Evolutionary conservation across 495 filamentous ascomycete genomes (phyloP).

Genomic region (Patellaria atrata): DNA sequence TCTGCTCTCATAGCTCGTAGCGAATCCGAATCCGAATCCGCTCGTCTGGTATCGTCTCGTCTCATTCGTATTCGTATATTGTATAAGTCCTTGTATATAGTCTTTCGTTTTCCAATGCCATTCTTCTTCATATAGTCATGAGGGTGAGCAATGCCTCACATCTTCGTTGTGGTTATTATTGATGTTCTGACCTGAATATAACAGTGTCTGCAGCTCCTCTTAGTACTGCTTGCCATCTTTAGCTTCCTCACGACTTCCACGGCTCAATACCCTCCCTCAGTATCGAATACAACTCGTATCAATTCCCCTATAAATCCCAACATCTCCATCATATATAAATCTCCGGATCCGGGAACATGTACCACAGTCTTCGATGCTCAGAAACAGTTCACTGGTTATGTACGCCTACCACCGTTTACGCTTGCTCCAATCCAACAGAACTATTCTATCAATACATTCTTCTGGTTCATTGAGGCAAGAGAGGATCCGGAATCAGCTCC

Average conservation of each 20-base stretch:
- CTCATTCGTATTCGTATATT: no score
- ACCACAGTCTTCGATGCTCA: slow-evolving; percentile 21
- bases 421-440: slow-evolving; percentile 38
- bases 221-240: background rate
- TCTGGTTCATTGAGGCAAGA: slow-evolving; percentile 35
- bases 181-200: no score
- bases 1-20: no score
- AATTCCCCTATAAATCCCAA: slow-evolving; percentile 41
- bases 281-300: slow-evolving; percentile 34
- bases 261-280: slow-evolving; percentile 18
- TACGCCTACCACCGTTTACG: slow-evolving; percentile 36
- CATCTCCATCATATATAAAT: slow-evolving; percentile 47
- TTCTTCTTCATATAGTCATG: no score
- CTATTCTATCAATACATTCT: slow-evolving; percentile 43
- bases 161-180: no score
- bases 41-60: no score
- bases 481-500: slow-evolving; percentile 29
- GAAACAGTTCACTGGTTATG: slow-evolving; percentile 30
- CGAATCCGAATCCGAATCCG: no score
- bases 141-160: no score
- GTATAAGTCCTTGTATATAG: no score
- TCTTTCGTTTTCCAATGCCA: no score
- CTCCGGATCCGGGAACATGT: slow-evolving; percentile 34
- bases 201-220: background rate
- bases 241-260: background rate